Evolutionary conservation across 2,329 filamentous ascomycete genomes (phyloP).

Genomic region (Polytolypa hystricis): DNA sequence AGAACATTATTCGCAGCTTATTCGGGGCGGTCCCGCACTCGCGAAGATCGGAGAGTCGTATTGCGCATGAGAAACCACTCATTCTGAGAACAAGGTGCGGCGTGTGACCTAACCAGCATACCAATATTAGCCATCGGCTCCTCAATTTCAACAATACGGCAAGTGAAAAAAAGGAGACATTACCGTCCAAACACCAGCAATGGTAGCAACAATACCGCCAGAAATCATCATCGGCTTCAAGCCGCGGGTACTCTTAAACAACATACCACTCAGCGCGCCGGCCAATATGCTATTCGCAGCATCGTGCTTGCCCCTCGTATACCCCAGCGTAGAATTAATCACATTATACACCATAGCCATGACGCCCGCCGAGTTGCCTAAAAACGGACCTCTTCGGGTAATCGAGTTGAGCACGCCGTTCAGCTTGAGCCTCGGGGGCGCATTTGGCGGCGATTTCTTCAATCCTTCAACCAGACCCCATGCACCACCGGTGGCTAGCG

Average conservation of each 20-base stretch:
- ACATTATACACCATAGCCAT: conserved; percentile 95
- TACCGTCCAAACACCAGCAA: conserved; percentile 87
- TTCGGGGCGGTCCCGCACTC: no score
- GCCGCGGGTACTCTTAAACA: conserved; percentile 94
- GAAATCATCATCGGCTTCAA: conserved; percentile 89
- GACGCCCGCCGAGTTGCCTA: conserved; percentile 92
- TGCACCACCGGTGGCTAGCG: conserved; percentile 70
- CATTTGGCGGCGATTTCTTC: conserved; percentile 56
- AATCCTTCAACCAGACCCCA: conserved; percentile 91
- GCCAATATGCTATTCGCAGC: conserved; percentile 77
- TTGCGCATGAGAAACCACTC: neutral
- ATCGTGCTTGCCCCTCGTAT: conserved; percentile 75
- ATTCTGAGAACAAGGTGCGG: conserved; percentile 39
- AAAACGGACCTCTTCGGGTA: conserved; percentile 81
- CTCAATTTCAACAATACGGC: conserved; percentile 7
- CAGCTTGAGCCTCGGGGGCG: conserved; percentile 77
- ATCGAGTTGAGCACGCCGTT: conserved; percentile 94
- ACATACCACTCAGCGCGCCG: conserved; percentile 75
- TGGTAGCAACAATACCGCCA: conserved; percentile 72
- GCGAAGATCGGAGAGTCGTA: no score
- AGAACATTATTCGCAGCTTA: no score
- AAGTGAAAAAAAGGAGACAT: conserved; percentile 31
- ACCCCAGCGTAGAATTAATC: conserved; percentile 73
- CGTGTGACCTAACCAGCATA: conserved; percentile 34
- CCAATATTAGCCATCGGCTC: conserved; percentile 13